Evolutionary conservation across 768 basidiomycete genomes (phyloP).

Genomic region (Mycena vulgaris): DNA sequence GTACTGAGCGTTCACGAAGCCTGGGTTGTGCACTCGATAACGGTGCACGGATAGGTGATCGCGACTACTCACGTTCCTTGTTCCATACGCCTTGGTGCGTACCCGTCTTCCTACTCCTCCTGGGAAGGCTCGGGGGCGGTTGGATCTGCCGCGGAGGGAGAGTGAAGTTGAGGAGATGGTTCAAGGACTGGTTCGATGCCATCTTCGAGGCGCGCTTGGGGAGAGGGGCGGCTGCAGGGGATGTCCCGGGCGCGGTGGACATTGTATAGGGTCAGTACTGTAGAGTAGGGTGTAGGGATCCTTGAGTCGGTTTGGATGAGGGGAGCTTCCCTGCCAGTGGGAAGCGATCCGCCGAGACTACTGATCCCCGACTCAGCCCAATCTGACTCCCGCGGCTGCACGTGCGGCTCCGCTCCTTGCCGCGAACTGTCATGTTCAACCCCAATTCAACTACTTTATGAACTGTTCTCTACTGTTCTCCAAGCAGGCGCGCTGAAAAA

Average conservation of each 20-base stretch:
- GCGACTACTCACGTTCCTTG: conserved; percentile 85
- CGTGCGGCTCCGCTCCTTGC: conserved; percentile 26
- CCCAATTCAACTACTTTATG: neutral
- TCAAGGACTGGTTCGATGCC: conserved; percentile 74
- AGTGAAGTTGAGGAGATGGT: conserved; percentile 95
- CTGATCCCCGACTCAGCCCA: conserved; percentile 44
- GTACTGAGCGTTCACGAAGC: conserved; percentile 97
- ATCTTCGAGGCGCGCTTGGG: conserved; percentile 79
- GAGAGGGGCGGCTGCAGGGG: conserved; percentile 48
- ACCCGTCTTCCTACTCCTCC: conserved; percentile 82
- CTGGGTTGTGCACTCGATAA: conserved; percentile 55
- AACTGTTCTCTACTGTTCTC: too few species aligned
- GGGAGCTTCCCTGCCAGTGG: conserved; percentile 65
- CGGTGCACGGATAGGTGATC: conserved; percentile 30
- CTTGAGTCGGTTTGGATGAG: conserved; percentile 43
- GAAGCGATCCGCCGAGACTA: conserved; percentile 45
- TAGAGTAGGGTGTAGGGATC: conserved; percentile 12
- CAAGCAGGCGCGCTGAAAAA: too few species aligned
- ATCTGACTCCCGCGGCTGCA: conserved; percentile 41
- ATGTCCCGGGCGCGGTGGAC: conserved; percentile 54
- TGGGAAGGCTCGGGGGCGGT: conserved; percentile 69
- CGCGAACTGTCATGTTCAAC: neutral
- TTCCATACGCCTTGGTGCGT: conserved; percentile 82
- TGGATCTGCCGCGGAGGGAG: conserved; percentile 89
- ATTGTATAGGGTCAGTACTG: conserved; percentile 43